A percentile compares a stretch with the other conserved stretches of the same genome.
Evolutionary conservation across 2,329 filamentous ascomycete species (phyloP).

Genomic region (Cercospora berteroae): DNA sequence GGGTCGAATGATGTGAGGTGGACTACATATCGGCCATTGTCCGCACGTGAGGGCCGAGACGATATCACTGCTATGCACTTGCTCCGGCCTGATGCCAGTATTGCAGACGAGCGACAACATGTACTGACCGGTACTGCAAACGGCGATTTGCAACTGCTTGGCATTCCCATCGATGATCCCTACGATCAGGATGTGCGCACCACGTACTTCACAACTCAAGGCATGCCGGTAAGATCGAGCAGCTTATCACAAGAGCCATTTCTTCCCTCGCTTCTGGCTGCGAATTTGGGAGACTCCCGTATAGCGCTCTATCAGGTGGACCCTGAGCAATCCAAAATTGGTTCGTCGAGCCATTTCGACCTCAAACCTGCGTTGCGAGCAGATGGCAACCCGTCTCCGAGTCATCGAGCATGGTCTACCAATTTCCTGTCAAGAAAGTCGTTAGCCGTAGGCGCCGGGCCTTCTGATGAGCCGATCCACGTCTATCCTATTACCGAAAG

Average conservation of each 20-base stretch:
- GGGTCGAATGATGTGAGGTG: conserved; percentile 40
- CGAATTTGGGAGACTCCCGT: conserved; percentile 48
- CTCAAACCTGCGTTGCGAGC: conserved; percentile 23
- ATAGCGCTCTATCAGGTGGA: conserved; percentile 38
- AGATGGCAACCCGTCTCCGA: conserved; percentile 23
- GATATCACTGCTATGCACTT: conserved; percentile 60
- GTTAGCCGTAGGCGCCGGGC: conserved; percentile 53
- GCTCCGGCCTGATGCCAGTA: conserved; percentile 41
- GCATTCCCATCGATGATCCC: conserved; percentile 23
- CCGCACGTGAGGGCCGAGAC: conserved; percentile 53
- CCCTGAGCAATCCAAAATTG: conserved; percentile 28
- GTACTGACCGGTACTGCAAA: conserved; percentile 58
- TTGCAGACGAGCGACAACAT: conserved; percentile 41
- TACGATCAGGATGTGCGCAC: conserved; percentile 29
- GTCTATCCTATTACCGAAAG: conserved; percentile 52
- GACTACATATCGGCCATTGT: conserved; percentile 53
- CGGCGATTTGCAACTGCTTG: conserved; percentile 49
- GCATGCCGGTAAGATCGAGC: conserved; percentile 48
- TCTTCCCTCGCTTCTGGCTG: conserved; percentile 47
- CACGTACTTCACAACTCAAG: conserved; percentile 47
- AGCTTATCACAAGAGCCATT: conserved; percentile 24
- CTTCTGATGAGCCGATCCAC: conserved; percentile 45
- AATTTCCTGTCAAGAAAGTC: conserved; percentile 52
- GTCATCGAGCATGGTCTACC: conserved; percentile 48
- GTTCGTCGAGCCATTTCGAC: conserved; percentile 41